phyloP scores from a whole-genome alignment of 441 rosid species.

The Euphorbia schlechtendalii region DNA sequence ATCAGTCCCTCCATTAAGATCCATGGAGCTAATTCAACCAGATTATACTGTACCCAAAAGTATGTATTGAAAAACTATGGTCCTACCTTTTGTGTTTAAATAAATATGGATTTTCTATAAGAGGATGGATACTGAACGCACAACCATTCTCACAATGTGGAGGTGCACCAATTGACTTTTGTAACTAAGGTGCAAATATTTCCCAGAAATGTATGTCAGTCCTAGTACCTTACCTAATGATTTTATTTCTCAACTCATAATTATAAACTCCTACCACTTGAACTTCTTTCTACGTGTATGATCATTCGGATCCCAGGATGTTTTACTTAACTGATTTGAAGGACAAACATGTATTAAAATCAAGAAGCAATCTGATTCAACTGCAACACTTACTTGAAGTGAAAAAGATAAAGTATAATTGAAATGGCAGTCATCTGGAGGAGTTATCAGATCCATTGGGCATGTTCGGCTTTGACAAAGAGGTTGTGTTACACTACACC shows the following conservation, averaged over 20 bases:
- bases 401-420: conserved; percentile 89
- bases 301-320: conserved; percentile 2
- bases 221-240: conserved; percentile 1
- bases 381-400: conserved; percentile 56
- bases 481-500: conserved; percentile 63
- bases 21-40: background rate
- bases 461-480: conserved; percentile 79
- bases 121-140: background rate
- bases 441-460: conserved; percentile 85
- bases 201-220: background rate
- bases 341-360: conserved; percentile 12
- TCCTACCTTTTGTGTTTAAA: background rate
- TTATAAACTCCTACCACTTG: background rate
- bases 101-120: background rate
- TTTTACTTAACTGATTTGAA: background rate
- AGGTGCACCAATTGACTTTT: background rate
- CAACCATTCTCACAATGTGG: background rate
- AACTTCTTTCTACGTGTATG: conserved; percentile 1
- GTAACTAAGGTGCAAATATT: background rate
- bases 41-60: background rate
- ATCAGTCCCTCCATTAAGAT: background rate
- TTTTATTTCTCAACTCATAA: conserved; percentile 7
- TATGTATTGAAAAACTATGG: background rate
- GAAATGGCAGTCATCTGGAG: conserved; percentile 99
- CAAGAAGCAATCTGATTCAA: conserved; percentile 18